These are phyloP conservation scores for Pleomassaria siparia DNA, from an alignment of 2,329 filamentous ascomycete species.

Conservation along the genomic window DNA sequence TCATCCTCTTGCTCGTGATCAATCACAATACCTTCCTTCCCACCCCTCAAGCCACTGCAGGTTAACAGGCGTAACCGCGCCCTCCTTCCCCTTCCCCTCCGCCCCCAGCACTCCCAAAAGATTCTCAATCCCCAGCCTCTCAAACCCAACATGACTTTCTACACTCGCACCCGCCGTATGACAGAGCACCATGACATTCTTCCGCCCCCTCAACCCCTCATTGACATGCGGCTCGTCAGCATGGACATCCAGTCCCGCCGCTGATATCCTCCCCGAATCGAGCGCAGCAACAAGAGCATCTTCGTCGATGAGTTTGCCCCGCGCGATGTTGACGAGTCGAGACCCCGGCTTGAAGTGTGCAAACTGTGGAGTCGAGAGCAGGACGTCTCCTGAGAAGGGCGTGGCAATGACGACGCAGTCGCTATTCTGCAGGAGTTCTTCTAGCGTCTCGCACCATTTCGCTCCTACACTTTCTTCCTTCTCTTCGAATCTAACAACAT, in stretches of 20 bases:
- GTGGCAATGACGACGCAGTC: slow-evolving; percentile 67
- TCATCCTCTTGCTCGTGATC: no score
- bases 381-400: slow-evolving; percentile 52
- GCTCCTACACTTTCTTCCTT: slow-evolving; percentile 55
- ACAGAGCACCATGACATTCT: slow-evolving; percentile 61
- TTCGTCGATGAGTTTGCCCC: slow-evolving; percentile 67
- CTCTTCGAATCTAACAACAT: slow-evolving; percentile 55
- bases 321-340: slow-evolving; percentile 66
- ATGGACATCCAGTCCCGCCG: slow-evolving; percentile 66
- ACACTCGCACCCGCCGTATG: slow-evolving; percentile 69
- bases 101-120: slow-evolving; percentile 61
- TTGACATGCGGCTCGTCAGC: slow-evolving; percentile 60
- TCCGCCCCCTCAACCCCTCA: slow-evolving; percentile 47
- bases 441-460: slow-evolving; percentile 54
- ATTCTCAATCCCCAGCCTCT: slow-evolving; percentile 68
- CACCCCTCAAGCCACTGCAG: slow-evolving; percentile 51
- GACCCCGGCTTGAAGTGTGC: slow-evolving; percentile 56
- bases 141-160: slow-evolving; percentile 67
- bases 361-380: slow-evolving; percentile 56
- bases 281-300: slow-evolving; percentile 63
- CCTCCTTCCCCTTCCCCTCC: slow-evolving; percentile 46
- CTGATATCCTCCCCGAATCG: slow-evolving; percentile 52
- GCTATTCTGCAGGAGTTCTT: slow-evolving; percentile 53
- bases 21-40: no score
- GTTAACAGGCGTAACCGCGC: slow-evolving; percentile 64